phyloP scores from a whole-genome alignment of 768 basidiomycete genomes.

The Podaxis sp. region DNA sequence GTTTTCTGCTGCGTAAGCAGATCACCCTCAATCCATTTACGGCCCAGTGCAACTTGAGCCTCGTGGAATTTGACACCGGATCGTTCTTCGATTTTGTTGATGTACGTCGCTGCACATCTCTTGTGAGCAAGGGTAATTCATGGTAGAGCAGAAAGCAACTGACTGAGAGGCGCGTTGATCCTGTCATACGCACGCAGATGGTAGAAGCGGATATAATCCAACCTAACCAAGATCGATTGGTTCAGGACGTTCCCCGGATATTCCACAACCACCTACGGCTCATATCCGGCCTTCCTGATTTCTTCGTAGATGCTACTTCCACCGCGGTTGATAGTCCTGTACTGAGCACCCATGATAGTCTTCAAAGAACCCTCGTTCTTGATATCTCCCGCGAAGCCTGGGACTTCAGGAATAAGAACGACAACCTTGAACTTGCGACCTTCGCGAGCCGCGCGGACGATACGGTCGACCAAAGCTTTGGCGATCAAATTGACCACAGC shows the following conservation, averaged over 20 bases:
- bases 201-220: constrained; percentile 87
- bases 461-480: constrained; percentile 75
- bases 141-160: constrained; percentile 15
- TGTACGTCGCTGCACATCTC: constrained; percentile 32
- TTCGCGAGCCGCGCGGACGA: constrained; percentile 70
- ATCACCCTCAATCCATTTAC: constrained; percentile 64
- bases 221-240: constrained; percentile 30
- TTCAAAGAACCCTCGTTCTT: constrained; percentile 59
- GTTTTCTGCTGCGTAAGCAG: constrained; percentile 38
- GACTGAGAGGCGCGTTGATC: constrained; percentile 72
- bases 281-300: constrained; percentile 69
- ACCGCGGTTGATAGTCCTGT: constrained; percentile 87
- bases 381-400: constrained; percentile 84
- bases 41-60: constrained; percentile 82
- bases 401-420: constrained; percentile 85
- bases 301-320: constrained; percentile 84
- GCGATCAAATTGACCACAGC: constrained; percentile 83
- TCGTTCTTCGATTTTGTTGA: constrained; percentile 65
- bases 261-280: constrained; percentile 54
- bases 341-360: constrained; percentile 86
- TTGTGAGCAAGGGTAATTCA: background rate
- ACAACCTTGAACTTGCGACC: constrained; percentile 83
- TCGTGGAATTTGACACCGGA: constrained; percentile 79
- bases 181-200: constrained; percentile 90
- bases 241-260: background rate